These are phyloP conservation scores for Epichloe elymi DNA, from an alignment of 2,329 filamentous ascomycete genomes.

Conservation along the genomic window DNA sequence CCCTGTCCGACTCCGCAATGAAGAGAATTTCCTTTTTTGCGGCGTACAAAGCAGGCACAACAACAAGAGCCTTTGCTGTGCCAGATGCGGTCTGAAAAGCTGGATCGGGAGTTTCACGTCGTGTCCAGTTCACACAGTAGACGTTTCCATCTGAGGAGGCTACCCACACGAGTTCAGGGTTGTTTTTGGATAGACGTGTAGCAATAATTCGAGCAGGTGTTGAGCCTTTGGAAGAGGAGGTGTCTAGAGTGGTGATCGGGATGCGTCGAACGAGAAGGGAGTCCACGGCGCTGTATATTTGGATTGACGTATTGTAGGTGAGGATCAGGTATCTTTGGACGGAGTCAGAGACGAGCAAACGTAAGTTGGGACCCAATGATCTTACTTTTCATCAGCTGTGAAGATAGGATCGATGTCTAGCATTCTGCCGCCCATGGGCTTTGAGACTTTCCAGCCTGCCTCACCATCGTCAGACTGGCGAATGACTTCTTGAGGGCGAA, in stretches of 20 bases:
- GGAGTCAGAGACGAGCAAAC: background rate
- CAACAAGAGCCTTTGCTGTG: constrained; percentile 32
- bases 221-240: constrained; percentile 13
- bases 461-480: constrained; percentile 18
- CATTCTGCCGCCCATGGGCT: constrained; percentile 53
- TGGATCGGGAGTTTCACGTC: constrained; percentile 27
- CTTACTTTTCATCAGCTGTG: constrained; percentile 47
- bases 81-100: constrained; percentile 29
- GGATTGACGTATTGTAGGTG: constrained; percentile 59
- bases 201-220: constrained; percentile 25
- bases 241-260: constrained; percentile 27
- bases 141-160: constrained; percentile 44
- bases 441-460: constrained; percentile 45
- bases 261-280: constrained; percentile 71
- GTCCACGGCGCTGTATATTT: constrained; percentile 68
- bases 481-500: constrained; percentile 14
- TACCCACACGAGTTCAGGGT: constrained; percentile 42
- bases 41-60: constrained; percentile 24
- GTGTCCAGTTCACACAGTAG: constrained; percentile 46
- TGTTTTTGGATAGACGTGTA: constrained; percentile 24
- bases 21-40: constrained; percentile 31
- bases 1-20: constrained; percentile 29
- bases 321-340: constrained; percentile 55
- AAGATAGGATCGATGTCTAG: constrained; percentile 52
- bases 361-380: background rate